Percentiles rank a stretch among this genome's conserved stretches.
Conservation (phyloP, 202 grass and related monocot genomes). For the Schoenoplectus triqueter region DNA sequence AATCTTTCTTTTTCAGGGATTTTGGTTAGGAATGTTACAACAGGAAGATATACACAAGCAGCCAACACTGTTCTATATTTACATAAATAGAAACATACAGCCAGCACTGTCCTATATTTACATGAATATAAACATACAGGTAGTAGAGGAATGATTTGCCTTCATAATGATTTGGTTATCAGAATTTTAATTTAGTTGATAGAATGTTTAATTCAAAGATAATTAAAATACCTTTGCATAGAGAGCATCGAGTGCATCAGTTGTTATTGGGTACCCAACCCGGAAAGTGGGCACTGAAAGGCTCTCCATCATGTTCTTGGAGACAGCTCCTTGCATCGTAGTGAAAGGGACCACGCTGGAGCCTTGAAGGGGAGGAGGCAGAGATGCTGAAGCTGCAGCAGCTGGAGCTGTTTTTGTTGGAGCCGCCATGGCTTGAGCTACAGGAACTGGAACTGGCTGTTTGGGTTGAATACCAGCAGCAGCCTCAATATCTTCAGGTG, state of each 20-base stretch:
- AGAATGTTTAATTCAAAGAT: constrained; percentile 19
- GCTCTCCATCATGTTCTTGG: constrained; percentile 94
- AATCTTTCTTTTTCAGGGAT: neutral
- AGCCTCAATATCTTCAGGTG: constrained; percentile 66
- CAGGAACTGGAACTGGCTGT: constrained; percentile 37
- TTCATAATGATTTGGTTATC: constrained; percentile 10
- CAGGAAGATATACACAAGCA: neutral
- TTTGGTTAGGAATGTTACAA: neutral
- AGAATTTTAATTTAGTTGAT: constrained; percentile 14
- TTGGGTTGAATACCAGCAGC: constrained; percentile 68
- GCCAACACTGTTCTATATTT: constrained; percentile 16
- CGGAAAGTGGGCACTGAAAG: constrained; percentile 74
- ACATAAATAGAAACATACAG: neutral
- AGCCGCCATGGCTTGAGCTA: constrained; percentile 18
- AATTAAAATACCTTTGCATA: constrained; percentile 65
- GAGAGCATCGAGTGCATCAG: constrained; percentile 65
- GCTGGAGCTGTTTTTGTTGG: constrained; percentile 28
- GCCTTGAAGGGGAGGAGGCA: constrained; percentile 54
- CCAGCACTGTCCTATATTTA: constrained; percentile 20
- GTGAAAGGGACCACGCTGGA: constrained; percentile 71
- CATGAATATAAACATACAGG: constrained; percentile 22
- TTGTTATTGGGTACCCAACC: constrained; percentile 62
- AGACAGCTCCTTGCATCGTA: constrained; percentile 75
- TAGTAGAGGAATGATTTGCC: constrained; percentile 6
- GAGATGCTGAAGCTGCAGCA: constrained; percentile 38